These are phyloP conservation scores for Aspergillus proliferans DNA, from an alignment of 2,329 filamentous ascomycete species.

Conservation along the genomic window DNA sequence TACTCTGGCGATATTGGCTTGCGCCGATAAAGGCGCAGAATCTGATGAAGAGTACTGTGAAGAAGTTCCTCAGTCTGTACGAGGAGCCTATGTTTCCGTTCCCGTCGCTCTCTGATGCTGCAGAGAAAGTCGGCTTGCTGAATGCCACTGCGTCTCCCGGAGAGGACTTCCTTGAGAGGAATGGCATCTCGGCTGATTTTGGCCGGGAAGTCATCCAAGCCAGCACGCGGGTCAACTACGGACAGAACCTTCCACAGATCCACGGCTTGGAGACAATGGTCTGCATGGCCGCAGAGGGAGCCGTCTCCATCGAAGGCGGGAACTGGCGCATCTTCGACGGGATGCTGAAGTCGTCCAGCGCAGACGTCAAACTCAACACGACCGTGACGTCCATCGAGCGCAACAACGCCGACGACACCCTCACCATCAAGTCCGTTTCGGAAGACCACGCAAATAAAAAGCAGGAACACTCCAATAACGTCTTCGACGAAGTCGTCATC, in stretches of 20 bases:
- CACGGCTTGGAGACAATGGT: conserved; percentile 89
- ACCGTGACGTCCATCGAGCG: conserved; percentile 56
- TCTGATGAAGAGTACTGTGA: conserved; percentile 65
- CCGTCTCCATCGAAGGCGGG: conserved; percentile 70
- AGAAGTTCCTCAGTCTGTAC: conserved; percentile 73
- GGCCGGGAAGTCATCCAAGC: conserved; percentile 80
- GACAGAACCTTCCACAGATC: conserved; percentile 76
- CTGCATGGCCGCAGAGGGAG: conserved; percentile 81
- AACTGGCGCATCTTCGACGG: conserved; percentile 92
- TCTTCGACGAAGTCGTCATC: conserved; percentile 74
- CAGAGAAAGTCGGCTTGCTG: conserved; percentile 61
- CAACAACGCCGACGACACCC: conserved; percentile 28
- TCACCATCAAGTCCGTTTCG: conserved; percentile 39
- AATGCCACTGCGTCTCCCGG: conserved; percentile 66
- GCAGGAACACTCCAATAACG: conserved; percentile 10
- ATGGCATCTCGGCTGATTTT: conserved; percentile 63
- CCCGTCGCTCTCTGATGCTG: conserved; percentile 62
- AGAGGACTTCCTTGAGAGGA: conserved; percentile 61
- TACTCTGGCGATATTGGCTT: conserved; percentile 79
- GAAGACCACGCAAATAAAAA: conserved; percentile 7
- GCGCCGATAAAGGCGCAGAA: conserved; percentile 68
- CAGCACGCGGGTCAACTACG: conserved; percentile 89
- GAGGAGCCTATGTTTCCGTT: conserved; percentile 79
- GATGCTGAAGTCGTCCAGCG: conserved; percentile 64
- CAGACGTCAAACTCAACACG: conserved; percentile 59